A percentile compares a stretch with the other conserved stretches of the same genome.
Evolutionary conservation across 2,329 filamentous ascomycete species (phyloP).

Genomic region (Colletotrichum lini): DNA sequence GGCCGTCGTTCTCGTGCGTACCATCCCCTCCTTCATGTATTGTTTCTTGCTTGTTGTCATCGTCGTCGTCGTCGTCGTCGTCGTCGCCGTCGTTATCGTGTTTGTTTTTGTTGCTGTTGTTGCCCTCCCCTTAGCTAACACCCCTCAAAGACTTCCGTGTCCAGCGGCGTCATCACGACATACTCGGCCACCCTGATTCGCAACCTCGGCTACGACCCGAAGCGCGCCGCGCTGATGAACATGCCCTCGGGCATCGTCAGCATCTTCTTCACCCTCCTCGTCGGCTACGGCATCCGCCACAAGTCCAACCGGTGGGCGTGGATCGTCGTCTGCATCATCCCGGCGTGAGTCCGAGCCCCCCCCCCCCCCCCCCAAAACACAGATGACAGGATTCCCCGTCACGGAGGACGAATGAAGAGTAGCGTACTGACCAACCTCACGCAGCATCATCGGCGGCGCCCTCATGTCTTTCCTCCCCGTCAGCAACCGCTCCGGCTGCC

Average conservation of each 20-base stretch:
- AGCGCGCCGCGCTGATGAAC: slow-evolving; percentile 66
- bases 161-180: slow-evolving; percentile 67
- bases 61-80: no score
- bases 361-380: no score
- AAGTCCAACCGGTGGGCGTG: slow-evolving; percentile 66
- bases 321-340: slow-evolving; percentile 63
- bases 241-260: slow-evolving; percentile 68
- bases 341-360: slow-evolving; percentile 53
- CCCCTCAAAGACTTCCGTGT: slow-evolving; percentile 59
- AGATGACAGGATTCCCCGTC: no score
- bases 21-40: no score
- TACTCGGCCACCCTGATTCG: slow-evolving; percentile 69
- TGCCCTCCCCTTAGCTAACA: not conserved
- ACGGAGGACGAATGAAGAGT: not conserved
- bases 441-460: slow-evolving; percentile 62
- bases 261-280: slow-evolving; percentile 66
- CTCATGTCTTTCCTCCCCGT: slow-evolving; percentile 67
- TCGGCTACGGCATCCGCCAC: slow-evolving; percentile 62
- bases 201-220: slow-evolving; percentile 61
- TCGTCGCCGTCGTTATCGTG: no score
- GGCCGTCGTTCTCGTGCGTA: slow-evolving; percentile 62
- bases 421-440: not conserved
- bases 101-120: no score
- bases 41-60: no score
- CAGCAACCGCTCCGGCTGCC: slow-evolving; percentile 60